Percentiles rank a stretch among this genome's conserved stretches.
phyloP scores from a whole-genome alignment of 768 basidiomycete species.

The Leccinum incarnatum region DNA sequence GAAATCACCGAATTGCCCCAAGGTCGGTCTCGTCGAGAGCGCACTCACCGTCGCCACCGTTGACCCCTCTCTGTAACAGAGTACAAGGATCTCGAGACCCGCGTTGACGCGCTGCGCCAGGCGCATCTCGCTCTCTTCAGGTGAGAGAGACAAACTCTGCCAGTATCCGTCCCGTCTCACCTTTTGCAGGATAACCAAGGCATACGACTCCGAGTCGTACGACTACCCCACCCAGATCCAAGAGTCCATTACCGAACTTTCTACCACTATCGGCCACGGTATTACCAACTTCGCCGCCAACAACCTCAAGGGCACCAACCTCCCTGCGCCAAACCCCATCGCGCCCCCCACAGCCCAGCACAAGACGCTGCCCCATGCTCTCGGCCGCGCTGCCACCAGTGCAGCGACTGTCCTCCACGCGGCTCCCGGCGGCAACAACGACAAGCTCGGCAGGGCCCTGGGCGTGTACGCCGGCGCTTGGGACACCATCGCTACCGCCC shows the following conservation, averaged over 20 bases:
- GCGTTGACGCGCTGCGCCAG: constrained; percentile 86
- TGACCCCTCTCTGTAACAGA: constrained; percentile 46
- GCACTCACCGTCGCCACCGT: neutral
- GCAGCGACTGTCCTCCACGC: constrained; percentile 50
- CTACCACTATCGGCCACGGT: constrained; percentile 66
- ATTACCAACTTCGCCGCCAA: constrained; percentile 82
- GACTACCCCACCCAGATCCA: constrained; percentile 90
- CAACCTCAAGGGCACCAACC: constrained; percentile 85
- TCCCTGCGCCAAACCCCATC: constrained; percentile 66
- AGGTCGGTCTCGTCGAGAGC: constrained; percentile 45
- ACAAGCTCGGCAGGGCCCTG: constrained; percentile 76
- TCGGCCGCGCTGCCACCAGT: constrained; percentile 73
- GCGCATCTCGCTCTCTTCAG: constrained; percentile 79
- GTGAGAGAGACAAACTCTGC: constrained; percentile 37
- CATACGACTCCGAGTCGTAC: constrained; percentile 84
- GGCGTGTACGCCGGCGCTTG: constrained; percentile 77
- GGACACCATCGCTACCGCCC: constrained; percentile 78
- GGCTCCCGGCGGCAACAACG: constrained; percentile 48
- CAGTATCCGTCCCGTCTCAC: neutral
- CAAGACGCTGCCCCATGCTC: constrained; percentile 96
- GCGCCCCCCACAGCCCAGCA: constrained; percentile 62
- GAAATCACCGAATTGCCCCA: constrained; percentile 95
- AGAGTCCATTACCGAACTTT: constrained; percentile 74
- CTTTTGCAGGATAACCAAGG: constrained; percentile 68
- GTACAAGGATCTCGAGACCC: constrained; percentile 93